Percentiles rank a stretch among this genome's conserved stretches.
phyloP scores from a whole-genome alignment of 2,329 filamentous ascomycete species.

The Didymella exigua region DNA sequence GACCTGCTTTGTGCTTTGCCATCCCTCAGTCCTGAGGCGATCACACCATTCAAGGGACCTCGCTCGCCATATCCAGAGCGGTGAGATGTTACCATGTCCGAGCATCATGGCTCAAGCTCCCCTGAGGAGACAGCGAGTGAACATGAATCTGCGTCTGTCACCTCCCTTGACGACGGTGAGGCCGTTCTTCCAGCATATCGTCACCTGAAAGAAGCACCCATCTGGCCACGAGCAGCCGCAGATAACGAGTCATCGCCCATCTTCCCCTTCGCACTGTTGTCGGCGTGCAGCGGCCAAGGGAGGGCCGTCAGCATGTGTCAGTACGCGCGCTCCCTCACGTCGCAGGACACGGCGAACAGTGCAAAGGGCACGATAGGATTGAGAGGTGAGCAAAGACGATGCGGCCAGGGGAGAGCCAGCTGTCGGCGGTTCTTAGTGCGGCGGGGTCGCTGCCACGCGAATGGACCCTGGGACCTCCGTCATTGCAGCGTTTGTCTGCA shows the following conservation, averaged over 20 bases:
- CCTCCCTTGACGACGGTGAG: conserved; percentile 15
- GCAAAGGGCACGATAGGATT: conserved; percentile 9
- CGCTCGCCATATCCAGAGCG: conserved; percentile 30
- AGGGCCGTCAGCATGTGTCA: conserved; percentile 37
- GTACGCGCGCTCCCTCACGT: conserved; percentile 35
- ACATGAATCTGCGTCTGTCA: conserved; percentile 26
- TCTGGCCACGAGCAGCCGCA: not conserved
- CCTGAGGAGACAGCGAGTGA: conserved; percentile 20
- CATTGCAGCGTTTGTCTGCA: conserved; percentile 25
- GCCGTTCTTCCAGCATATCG: not conserved
- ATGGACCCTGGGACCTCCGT: conserved; percentile 29
- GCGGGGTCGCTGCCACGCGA: conserved; percentile 14
- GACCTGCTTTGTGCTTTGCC: not conserved
- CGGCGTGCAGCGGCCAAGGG: conserved; percentile 35
- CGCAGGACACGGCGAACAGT: conserved; percentile 25
- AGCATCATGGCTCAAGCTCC: conserved; percentile 22
- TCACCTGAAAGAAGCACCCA: conserved; percentile 7
- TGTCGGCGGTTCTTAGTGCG: conserved; percentile 6
- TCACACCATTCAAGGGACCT: conserved; percentile 19
- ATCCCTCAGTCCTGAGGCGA: not conserved
- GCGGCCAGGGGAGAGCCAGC: conserved; percentile 1
- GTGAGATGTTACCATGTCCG: conserved; percentile 27
- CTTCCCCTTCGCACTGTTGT: conserved; percentile 34
- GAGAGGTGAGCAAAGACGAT: conserved; percentile 22
- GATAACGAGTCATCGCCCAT: conserved; percentile 4